Conservation (phyloP, 441 rosid genomes). For the Populus hybrid region DNA sequence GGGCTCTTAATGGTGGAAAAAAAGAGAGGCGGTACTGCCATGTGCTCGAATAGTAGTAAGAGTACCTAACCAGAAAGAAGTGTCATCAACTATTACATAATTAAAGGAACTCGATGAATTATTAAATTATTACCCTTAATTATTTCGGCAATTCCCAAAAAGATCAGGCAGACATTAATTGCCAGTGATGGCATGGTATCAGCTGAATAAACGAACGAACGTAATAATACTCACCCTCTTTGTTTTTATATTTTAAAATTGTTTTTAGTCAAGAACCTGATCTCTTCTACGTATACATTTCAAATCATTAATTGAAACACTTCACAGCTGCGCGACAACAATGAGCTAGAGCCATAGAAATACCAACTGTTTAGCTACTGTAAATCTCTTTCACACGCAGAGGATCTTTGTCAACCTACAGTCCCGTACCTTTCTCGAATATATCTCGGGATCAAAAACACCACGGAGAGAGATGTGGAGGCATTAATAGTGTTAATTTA, state of each 20-base stretch:
- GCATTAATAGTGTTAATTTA: background rate
- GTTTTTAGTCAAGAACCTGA: background rate
- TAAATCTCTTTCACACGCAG: slow-evolving; percentile 19
- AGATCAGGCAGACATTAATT: background rate
- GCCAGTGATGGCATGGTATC: background rate
- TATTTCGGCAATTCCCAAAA: background rate
- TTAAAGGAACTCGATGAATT: background rate
- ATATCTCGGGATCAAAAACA: slow-evolving; percentile 48
- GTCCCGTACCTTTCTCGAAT: slow-evolving; percentile 46
- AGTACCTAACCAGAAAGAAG: background rate
- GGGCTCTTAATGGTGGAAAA: no score
- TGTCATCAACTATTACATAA: background rate
- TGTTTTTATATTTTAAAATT: no score
- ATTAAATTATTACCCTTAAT: no score
- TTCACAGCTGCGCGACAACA: slow-evolving; percentile 5
- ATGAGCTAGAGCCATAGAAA: background rate
- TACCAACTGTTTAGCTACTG: slow-evolving; percentile 15
- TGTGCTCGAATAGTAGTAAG: background rate
- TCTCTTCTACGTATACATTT: background rate
- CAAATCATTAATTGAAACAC: background rate
- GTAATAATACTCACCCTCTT: no score
- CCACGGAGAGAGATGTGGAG: background rate
- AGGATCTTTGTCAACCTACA: slow-evolving; percentile 41
- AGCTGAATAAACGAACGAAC: no score
- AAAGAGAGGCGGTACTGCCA: background rate